Percentiles rank a stretch among this genome's conserved stretches.
These are phyloP conservation scores for Cladophialophora exuberans DNA, from an alignment of 2,329 filamentous ascomycete species.

Conservation along the genomic window DNA sequence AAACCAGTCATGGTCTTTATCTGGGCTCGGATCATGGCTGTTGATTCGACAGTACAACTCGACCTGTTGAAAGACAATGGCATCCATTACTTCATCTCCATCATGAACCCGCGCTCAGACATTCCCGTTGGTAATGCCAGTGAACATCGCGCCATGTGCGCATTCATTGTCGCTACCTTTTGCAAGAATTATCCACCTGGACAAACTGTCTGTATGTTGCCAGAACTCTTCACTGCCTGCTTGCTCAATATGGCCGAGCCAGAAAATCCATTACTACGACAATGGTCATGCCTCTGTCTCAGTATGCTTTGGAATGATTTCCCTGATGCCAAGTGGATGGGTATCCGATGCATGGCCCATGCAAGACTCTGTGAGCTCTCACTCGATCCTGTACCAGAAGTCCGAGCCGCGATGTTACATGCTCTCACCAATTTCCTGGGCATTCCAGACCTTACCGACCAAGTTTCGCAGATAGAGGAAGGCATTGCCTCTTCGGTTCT, in stretches of 20 bases:
- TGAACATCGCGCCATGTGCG: constrained; percentile 98
- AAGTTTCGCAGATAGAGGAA: constrained; percentile 89
- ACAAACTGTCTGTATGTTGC: constrained; percentile 86
- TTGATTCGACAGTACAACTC: constrained; percentile 89
- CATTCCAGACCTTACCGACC: constrained; percentile 88
- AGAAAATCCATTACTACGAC: constrained; percentile 83
- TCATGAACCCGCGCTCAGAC: constrained; percentile 80
- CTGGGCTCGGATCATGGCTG: constrained; percentile 93
- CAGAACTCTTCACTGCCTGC: constrained; percentile 75
- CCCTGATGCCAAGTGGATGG: constrained; percentile 91
- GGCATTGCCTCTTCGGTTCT: constrained; percentile 85
- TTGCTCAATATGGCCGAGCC: constrained; percentile 80
- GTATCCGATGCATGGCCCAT: constrained; percentile 86
- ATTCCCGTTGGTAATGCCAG: constrained; percentile 86
- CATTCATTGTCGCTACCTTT: constrained; percentile 95
- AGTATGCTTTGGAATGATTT: constrained; percentile 93
- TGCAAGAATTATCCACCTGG: constrained; percentile 94
- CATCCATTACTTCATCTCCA: constrained; percentile 94
- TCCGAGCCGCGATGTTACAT: constrained; percentile 89
- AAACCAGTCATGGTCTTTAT: constrained; percentile 99
- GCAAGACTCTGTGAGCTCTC: constrained; percentile 77
- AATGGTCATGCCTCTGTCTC: constrained; percentile 95
- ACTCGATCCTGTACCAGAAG: constrained; percentile 86
- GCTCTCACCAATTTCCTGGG: constrained; percentile 93
- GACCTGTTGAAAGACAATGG: constrained; percentile 96